Conservation (phyloP, 1,284 basidiomycete genomes). For the Sanghuangporus baumii region DNA sequence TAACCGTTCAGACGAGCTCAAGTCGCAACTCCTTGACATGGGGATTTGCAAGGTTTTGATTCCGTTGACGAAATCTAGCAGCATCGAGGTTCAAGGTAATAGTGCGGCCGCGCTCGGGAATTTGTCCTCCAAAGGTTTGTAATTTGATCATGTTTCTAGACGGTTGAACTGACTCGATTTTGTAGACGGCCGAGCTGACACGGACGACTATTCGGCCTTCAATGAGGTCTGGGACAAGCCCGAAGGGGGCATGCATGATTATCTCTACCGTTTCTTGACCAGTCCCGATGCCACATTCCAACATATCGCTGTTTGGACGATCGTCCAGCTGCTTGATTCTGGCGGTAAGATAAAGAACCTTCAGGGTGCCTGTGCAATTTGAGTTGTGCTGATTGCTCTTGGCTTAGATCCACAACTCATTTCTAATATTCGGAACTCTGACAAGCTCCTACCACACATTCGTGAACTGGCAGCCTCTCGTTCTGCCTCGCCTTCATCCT, state of each 20-base stretch:
- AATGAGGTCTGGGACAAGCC: constrained; percentile 98
- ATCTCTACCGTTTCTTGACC: constrained; percentile 91
- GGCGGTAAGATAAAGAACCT: constrained; percentile 53
- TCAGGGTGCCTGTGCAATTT: no score
- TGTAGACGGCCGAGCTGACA: constrained; percentile 66
- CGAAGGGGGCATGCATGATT: constrained; percentile 94
- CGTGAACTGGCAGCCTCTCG: constrained; percentile 74
- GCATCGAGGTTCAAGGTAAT: constrained; percentile 98
- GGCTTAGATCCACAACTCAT: constrained; percentile 77
- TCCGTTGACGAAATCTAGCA: constrained; percentile 91
- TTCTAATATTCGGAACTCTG: constrained; percentile 82
- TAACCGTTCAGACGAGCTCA: constrained; percentile 73
- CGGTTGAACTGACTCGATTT: not conserved
- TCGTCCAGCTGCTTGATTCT: constrained; percentile 94
- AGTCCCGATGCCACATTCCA: constrained; percentile 98
- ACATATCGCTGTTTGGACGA: constrained; percentile 99
- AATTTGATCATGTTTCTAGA: no score
- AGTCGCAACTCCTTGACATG: constrained; percentile 94
- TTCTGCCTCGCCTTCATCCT: constrained; percentile 65
- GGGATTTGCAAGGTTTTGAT: constrained; percentile 98
- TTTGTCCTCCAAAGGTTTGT: constrained; percentile 86
- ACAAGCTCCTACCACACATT: constrained; percentile 78
- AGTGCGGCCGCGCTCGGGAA: constrained; percentile 97
- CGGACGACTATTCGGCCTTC: constrained; percentile 96
- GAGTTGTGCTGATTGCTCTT: constrained; percentile 10